A percentile compares a stretch with the other conserved stretches of the same genome.
Evolutionary conservation across 345 rosid genomes (phyloP).

Genomic region (Citrus trifoliata): DNA sequence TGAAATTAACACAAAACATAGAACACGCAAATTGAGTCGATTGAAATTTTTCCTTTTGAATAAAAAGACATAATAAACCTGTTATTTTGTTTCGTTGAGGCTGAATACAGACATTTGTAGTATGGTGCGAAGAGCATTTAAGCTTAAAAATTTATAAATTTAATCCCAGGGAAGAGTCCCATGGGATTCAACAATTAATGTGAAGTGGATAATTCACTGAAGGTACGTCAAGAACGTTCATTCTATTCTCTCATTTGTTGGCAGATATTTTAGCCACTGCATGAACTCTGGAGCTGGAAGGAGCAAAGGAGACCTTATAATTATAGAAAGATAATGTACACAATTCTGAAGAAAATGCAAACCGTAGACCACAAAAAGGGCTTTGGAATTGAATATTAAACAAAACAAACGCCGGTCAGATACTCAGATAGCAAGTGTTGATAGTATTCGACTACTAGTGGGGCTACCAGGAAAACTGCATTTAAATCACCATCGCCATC

Average conservation of each 20-base stretch:
- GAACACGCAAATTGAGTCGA: no score
- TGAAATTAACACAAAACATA: no score
- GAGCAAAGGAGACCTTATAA: not conserved
- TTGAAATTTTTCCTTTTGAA: no score
- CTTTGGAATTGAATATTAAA: not conserved
- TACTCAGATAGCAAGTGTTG: not conserved
- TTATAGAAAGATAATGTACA: not conserved
- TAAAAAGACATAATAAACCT: no score
- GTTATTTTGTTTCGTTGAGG: no score
- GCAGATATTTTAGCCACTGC: not conserved
- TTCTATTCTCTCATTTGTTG: not conserved
- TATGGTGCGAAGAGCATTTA: no score
- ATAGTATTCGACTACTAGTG: not conserved
- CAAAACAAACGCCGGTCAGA: not conserved
- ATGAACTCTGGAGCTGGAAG: not conserved
- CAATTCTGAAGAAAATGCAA: not conserved
- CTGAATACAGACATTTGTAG: no score
- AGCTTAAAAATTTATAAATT: no score
- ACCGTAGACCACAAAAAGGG: not conserved
- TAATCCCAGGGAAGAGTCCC: no score
- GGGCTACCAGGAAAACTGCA: not conserved
- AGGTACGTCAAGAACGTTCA: not conserved
- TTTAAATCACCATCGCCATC: conserved; percentile 10
- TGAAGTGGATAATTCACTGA: no score
- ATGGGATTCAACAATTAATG: no score